phyloP scores from a whole-genome alignment of 192 early-diverging fungal genomes.

The Endogone sp. region DNA sequence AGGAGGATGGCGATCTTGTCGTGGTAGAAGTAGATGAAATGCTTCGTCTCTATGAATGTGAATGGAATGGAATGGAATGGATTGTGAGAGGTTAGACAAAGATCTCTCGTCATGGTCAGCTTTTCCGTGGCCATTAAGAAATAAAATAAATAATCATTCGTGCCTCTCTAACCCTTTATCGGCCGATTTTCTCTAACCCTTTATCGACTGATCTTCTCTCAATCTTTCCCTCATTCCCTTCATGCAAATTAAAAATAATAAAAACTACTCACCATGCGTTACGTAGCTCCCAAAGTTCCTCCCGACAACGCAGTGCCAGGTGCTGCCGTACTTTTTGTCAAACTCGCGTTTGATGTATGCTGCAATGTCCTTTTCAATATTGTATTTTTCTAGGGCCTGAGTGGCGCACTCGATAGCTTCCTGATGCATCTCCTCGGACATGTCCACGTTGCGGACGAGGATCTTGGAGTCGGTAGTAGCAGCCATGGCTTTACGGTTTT shows the following conservation, averaged over 20 bases:
- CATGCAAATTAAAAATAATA: neutral
- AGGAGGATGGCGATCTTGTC: slow-evolving; percentile 91
- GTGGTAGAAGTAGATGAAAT: slow-evolving; percentile 99
- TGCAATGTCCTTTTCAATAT: slow-evolving; percentile 98
- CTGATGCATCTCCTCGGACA: slow-evolving; percentile 95
- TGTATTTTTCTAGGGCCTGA: slow-evolving; percentile 87
- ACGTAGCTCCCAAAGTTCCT: slow-evolving; percentile 99
- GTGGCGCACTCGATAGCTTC: slow-evolving; percentile 86
- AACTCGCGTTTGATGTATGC: slow-evolving; percentile 97
- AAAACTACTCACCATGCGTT: slow-evolving; percentile 72
- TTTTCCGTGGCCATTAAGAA: neutral
- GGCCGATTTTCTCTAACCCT: neutral
- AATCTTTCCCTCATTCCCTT: too few species aligned
- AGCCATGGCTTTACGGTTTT: too few species aligned
- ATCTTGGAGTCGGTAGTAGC: slow-evolving; percentile 79
- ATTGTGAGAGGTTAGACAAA: neutral
- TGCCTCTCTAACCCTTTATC: neutral
- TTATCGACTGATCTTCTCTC: neutral
- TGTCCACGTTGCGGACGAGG: slow-evolving; percentile 97
- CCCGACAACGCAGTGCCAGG: slow-evolving; percentile 99
- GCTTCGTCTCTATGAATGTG: slow-evolving; percentile 62
- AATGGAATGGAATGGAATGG: neutral
- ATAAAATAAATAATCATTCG: neutral
- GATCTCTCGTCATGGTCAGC: neutral
- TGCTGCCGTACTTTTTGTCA: slow-evolving; percentile 95